These are phyloP conservation scores for Sphenostylis stenocarpa DNA, from an alignment of 306 rosid genomes.

Conservation along the genomic window DNA sequence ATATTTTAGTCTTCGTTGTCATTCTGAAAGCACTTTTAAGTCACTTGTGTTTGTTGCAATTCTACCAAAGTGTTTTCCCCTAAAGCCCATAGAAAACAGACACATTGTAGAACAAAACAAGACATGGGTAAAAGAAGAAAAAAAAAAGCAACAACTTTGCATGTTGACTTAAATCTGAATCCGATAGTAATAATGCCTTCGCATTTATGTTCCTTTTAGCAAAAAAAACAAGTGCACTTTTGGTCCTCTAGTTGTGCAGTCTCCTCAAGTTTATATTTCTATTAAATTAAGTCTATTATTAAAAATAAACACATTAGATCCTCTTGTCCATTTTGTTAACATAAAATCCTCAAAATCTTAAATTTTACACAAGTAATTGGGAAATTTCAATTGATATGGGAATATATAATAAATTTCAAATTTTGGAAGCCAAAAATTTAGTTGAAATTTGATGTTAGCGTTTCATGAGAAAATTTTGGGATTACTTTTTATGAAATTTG, in stretches of 20 bases:
- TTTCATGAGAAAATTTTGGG: not conserved
- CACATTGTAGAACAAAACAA: not conserved
- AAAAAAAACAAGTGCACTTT: not conserved
- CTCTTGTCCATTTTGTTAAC: not conserved
- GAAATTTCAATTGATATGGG: not conserved
- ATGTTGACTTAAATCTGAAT: not conserved
- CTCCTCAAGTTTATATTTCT: not conserved
- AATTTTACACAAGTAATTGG: not conserved
- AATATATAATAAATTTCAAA: not conserved
- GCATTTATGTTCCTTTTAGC: not conserved
- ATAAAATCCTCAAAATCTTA: not conserved
- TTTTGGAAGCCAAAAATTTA: not conserved
- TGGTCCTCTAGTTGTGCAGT: too few relatives aligned
- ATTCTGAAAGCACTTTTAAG: not conserved
- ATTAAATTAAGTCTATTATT: not conserved
- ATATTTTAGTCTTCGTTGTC: not conserved
- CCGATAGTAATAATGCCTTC: not conserved
- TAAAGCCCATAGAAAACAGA: not conserved
- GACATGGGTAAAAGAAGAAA: not conserved
- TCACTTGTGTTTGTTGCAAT: not conserved
- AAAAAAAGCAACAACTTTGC: not conserved
- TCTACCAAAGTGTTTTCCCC: not conserved
- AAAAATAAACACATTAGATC: not conserved
- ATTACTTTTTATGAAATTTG: not conserved
- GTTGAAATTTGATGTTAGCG: not conserved